Conservation (phyloP, 306 rosid species). For the Glycyrrhiza uralensis region DNA sequence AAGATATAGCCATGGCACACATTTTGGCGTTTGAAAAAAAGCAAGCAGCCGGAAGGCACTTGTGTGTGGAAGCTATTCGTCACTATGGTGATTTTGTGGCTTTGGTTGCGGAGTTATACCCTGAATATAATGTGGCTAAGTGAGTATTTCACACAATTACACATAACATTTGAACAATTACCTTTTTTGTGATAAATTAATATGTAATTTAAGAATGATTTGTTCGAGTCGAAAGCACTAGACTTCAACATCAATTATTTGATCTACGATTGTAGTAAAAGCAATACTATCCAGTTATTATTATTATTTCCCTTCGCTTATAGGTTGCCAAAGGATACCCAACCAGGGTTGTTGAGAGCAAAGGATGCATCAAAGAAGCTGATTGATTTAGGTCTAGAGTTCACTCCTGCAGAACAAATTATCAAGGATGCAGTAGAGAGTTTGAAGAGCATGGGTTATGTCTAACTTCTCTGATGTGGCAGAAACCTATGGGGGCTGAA, state of each 20-base stretch:
- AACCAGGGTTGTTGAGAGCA: constrained; percentile 64
- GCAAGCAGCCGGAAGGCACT: constrained; percentile 68
- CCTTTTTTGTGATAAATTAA: not conserved
- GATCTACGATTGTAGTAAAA: not conserved
- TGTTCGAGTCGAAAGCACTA: not conserved
- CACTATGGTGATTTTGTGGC: constrained; percentile 70
- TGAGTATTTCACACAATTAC: constrained; percentile 18
- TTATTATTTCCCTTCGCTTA: not conserved
- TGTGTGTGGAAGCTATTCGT: constrained; percentile 75
- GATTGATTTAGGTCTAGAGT: constrained; percentile 65
- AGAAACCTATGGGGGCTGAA: not conserved
- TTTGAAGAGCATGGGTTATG: constrained; percentile 53
- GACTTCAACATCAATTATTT: not conserved
- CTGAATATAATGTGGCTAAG: constrained; percentile 63
- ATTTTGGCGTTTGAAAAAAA: constrained; percentile 77
- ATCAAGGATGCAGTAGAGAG: constrained; percentile 76
- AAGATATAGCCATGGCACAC: constrained; percentile 83
- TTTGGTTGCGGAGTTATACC: constrained; percentile 71
- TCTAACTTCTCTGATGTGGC: constrained; percentile 28
- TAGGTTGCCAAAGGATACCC: constrained; percentile 67
- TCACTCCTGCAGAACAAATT: constrained; percentile 73
- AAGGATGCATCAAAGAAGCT: constrained; percentile 62
- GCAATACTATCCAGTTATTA: not conserved
- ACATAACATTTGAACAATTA: not conserved
- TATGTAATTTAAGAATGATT: not conserved